Conservation (phyloP, 2,329 filamentous ascomycete genomes). For the Trichoderma asperellum region DNA sequence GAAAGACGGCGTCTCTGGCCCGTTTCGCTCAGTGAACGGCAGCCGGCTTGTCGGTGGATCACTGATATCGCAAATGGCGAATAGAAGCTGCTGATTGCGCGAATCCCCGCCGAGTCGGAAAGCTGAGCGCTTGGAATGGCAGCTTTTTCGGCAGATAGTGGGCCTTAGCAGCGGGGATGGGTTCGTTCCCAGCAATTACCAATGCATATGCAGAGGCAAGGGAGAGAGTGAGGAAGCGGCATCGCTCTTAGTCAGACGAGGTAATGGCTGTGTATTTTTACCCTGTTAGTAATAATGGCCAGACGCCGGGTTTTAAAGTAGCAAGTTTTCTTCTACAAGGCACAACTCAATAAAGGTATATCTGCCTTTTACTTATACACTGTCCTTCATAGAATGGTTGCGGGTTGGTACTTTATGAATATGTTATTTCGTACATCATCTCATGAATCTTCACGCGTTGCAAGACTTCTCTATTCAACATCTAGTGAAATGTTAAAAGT, state of each 20-base stretch:
- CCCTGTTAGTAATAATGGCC: not conserved
- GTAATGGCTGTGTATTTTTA: not conserved
- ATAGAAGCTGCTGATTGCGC: conserved; percentile 19
- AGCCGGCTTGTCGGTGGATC: not conserved
- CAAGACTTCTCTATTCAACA: not conserved
- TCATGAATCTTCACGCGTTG: too few species aligned
- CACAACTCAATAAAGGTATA: too few species aligned
- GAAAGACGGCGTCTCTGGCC: not conserved
- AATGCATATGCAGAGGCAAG: conserved; percentile 2
- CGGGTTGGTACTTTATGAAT: too few species aligned
- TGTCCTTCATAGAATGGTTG: not conserved
- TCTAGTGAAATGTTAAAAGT: conserved; percentile 23
- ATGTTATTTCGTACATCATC: too few species aligned
- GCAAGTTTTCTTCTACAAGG: not conserved
- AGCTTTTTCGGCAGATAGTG: not conserved
- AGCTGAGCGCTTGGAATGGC: not conserved
- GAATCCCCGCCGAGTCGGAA: conserved; percentile 6
- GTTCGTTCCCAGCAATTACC: conserved; percentile 1
- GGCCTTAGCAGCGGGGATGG: not conserved
- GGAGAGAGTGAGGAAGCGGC: not conserved
- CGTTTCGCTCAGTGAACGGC: not conserved
- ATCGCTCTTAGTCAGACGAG: not conserved
- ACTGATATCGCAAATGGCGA: not conserved
- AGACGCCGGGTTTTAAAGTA: not conserved
- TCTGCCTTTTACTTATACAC: not conserved